Percentiles rank a stretch among this genome's conserved stretches.
Evolutionary conservation across 352 stramenopile genomes (phyloP).

Genomic region (Blastocystis sp.): DNA sequence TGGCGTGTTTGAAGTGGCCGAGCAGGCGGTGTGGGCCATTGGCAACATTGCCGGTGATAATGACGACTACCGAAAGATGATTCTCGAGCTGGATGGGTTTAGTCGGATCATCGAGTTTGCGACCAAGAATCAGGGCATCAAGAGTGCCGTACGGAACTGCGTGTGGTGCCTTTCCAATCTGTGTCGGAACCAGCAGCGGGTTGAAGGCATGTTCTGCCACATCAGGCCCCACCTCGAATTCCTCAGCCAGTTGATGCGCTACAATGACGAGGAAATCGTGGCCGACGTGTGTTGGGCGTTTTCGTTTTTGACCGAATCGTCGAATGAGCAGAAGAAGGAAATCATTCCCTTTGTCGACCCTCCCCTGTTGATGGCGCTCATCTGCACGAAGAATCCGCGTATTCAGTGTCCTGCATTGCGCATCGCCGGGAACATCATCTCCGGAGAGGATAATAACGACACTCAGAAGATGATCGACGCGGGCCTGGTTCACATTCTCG

Average conservation of each 20-base stretch:
- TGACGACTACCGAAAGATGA: constrained; percentile 72
- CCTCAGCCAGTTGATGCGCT: constrained; percentile 94
- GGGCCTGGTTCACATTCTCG: constrained; percentile 88
- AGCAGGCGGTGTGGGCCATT: constrained; percentile 93
- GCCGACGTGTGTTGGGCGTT: constrained; percentile 98
- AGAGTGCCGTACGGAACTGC: constrained; percentile 46
- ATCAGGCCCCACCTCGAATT: constrained; percentile 78
- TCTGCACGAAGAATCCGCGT: constrained; percentile 72
- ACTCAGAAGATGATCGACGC: constrained; percentile 98
- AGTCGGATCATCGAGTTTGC: constrained; percentile 17
- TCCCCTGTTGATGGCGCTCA: constrained; percentile 75
- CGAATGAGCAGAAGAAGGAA: constrained; percentile 87
- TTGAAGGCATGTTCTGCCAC: constrained; percentile 67
- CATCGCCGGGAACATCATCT: constrained; percentile 98
- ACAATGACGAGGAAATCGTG: constrained; percentile 93
- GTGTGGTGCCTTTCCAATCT: constrained; percentile 97
- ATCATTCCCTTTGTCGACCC: constrained; percentile 35
- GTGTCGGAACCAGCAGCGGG: constrained; percentile 86
- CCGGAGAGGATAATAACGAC: constrained; percentile 91
- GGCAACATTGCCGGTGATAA: constrained; percentile 98
- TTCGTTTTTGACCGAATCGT: constrained; percentile 93
- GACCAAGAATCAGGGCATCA: constrained; percentile 10
- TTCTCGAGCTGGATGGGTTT: constrained; percentile 55
- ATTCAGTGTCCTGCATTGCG: constrained; percentile 92
- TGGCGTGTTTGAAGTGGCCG: constrained; percentile 76